A percentile compares a stretch with the other conserved stretches of the same genome.
phyloP scores from a whole-genome alignment of 1,284 basidiomycete genomes.

The Malassezia sympodialis region DNA sequence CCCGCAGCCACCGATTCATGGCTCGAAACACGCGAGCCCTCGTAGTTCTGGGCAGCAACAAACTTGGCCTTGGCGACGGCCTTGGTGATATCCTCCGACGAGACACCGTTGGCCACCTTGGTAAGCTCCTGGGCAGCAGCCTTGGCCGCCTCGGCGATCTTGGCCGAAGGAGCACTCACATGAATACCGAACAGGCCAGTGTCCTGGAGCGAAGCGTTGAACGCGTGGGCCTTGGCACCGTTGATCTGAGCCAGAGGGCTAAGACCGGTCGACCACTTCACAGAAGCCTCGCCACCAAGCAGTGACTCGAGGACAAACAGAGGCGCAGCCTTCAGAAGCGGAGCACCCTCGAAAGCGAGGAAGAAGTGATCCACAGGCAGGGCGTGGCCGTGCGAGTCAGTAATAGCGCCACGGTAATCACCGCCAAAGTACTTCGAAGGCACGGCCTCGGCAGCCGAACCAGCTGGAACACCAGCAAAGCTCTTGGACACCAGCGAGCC shows the following conservation, averaged over 20 bases:
- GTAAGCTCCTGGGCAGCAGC: constrained; percentile 33
- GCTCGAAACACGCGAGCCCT: constrained; percentile 24
- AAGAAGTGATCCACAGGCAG: constrained; percentile 39
- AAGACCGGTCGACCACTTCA: constrained; percentile 43
- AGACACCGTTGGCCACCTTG: constrained; percentile 29
- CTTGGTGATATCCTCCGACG: constrained; percentile 27
- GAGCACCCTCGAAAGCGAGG: constrained; percentile 41
- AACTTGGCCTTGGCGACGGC: constrained; percentile 46
- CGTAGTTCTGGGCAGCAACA: constrained; percentile 29
- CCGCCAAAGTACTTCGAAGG: constrained; percentile 46
- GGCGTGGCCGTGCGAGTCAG: constrained; percentile 33
- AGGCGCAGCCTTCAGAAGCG: constrained; percentile 27
- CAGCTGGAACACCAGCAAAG: constrained; percentile 29
- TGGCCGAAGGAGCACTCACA: constrained; percentile 32
- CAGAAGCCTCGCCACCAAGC: constrained; percentile 37
- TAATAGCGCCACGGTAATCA: constrained; percentile 37
- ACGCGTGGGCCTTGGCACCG: constrained; percentile 32
- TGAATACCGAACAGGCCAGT: constrained; percentile 41
- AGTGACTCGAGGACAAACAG: constrained; percentile 41
- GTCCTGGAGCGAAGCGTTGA: constrained; percentile 42
- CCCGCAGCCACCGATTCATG: constrained; percentile 30
- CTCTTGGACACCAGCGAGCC: constrained; percentile 28
- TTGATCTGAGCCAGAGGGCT: constrained; percentile 30
- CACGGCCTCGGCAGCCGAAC: constrained; percentile 19
- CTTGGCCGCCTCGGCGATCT: constrained; percentile 29